Base-by-base conservation (phyloP, 345 rosid species). In the Eutrema heterophyllum region DNA sequence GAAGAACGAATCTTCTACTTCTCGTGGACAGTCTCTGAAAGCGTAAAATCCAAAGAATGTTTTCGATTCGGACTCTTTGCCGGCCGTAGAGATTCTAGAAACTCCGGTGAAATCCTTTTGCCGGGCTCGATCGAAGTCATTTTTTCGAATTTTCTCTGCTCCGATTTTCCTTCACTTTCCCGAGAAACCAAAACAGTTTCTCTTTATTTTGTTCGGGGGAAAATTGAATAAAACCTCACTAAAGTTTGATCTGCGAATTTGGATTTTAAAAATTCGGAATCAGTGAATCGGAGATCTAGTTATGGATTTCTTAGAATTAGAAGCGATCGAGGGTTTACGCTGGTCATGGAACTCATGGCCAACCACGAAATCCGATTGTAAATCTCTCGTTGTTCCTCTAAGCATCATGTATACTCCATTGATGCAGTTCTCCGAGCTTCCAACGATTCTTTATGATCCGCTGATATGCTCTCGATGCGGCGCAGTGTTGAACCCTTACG, bases 321-420 rank as follows among this genome's bases (percentile, higher is more conserved):
- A 95, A 73, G 88, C 88, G 68, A 95, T 89, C 81, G 99, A 95
- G 18, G 96, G 98, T 10, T 84, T 95, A 7, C 85, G 99, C 3
- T 95, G 98, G 99, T 70, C 98, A 7, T 92, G 99, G 99, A 89
- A 92, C 82, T 86, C 98, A 46, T 95, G 99, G 99, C 97, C 98
- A 0, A 81, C 94, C 0, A 81, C 87, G 4, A 87, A 86, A 68
- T 50, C 89, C 46, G 91, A 87, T 52, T 80, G 82, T n/a, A 12
- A 85, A 5, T 79, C 96, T 5, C 88, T 92, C 46, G 63, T 85
- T 9, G 78, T 95, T 75, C 99, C 99, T 1, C 80, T 90, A 40
- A 70, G 91, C 81, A 78, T 95, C 83, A 84, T 95, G 82, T 89
- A 88, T 71, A 90, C 94, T 1, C 99, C 99, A 45, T 80, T 92